Evolutionary conservation across 176 grass and related monocot genomes (phyloP), one percentile per base, ranked within the genome.

Genomic region (Metroxylon sagu): DNA sequence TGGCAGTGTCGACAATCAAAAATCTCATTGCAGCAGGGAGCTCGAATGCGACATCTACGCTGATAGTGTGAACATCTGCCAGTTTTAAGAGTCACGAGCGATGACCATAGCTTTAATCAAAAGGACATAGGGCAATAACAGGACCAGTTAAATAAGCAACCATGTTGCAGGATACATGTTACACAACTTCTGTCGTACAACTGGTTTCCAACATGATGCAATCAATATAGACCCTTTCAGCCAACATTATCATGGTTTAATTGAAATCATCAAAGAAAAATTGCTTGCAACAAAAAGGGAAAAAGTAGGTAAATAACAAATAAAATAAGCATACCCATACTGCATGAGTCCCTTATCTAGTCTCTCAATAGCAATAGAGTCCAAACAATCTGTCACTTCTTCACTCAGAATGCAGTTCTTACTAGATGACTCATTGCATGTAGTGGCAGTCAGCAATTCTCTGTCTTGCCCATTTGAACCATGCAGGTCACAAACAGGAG

Each of bases 1-100:
- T 98, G 93, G 70, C 93, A 98, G 59, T 92, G 93, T 27, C 84
- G 75, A 10, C 93, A 98, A 80, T 80, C 59, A 81, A 92, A 98
- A 76, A 92, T 68, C 39, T 83, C 72, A 53, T 85, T 68, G 71
- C 93, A 98, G 25, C 93, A 98, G 31, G 93, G 84, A 58, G 87
- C 81, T 14, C 73, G 64, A 39, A 98, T 83, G 61, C 55, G 53
- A 60, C 93, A 98, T 71, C 93, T 92, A 63, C 93, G 73, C 80
- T 65, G 61, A 62, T 98, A 98, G 69, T 92, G 87, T 19, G 70
- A 21, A 65, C 93, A 98, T 48, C 93, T 98, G 77, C 5, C 57
- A 71, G 54, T 64, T 10, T 19, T 54, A 70, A 73, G 66, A 62
- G 18, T 59, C 67, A 50, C 4, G 17, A 14, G 7, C 12, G 8